Evolutionary conservation across 2,329 filamentous ascomycete genomes (phyloP).

Genomic region (Kalmusia sp.): DNA sequence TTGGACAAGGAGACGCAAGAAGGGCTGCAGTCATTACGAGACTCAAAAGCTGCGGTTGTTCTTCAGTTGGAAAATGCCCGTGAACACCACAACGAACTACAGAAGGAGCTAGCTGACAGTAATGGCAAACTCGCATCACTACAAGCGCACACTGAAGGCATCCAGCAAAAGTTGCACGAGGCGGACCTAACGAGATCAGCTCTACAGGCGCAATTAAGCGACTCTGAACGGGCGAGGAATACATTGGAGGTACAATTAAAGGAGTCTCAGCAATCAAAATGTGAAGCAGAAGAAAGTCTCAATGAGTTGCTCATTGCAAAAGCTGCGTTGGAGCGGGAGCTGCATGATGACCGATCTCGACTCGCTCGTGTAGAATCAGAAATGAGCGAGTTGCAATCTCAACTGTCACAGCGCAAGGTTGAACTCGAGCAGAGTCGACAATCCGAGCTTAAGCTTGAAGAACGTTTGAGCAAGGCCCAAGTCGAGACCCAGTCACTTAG

Average conservation of each 20-base stretch:
- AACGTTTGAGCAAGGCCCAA: conserved; percentile 9
- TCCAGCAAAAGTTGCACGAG: conserved; percentile 27
- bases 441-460: conserved; percentile 20
- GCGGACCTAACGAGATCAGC: conserved; percentile 27
- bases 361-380: conserved; percentile 17
- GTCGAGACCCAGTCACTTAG: conserved; percentile 4
- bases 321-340: conserved; percentile 29
- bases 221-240: conserved; percentile 25
- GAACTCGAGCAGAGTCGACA: conserved; percentile 9
- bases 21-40: conserved; percentile 26
- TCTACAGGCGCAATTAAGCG: conserved; percentile 27
- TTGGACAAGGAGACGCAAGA: conserved; percentile 22
- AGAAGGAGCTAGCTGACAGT: conserved; percentile 26
- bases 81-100: conserved; percentile 25
- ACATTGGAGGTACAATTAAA: conserved; percentile 28
- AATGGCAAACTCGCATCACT: conserved; percentile 31
- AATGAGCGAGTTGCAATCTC: conserved; percentile 15
- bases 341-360: conserved; percentile 27
- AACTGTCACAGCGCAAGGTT: conserved; percentile 14
- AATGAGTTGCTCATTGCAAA: conserved; percentile 20
- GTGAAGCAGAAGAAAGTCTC: conserved; percentile 19
- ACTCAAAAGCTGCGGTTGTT: conserved; percentile 28
- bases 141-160: conserved; percentile 24
- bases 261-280: conserved; percentile 20
- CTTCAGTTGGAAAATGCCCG: conserved; percentile 26